Conservation (phyloP, 768 basidiomycete species). For the Sporobolomyces pararoseus region DNA sequence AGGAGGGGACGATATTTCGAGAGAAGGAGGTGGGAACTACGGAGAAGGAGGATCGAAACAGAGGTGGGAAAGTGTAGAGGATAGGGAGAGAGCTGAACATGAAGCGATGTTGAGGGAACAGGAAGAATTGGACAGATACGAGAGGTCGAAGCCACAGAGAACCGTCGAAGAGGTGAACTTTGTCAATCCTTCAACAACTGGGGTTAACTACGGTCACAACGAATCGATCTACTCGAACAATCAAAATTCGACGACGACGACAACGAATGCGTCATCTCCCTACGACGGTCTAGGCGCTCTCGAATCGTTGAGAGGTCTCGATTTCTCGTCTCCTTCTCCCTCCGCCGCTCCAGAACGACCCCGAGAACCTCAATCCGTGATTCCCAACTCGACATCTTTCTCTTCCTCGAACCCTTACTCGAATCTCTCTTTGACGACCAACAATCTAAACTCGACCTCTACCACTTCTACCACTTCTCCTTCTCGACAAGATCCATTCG, state of each 20-base stretch:
- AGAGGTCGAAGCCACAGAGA: not conserved
- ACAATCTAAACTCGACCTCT: too few species aligned
- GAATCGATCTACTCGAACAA: conserved; percentile 1
- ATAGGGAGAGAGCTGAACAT: not conserved
- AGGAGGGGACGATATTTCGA: not conserved
- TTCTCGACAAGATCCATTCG: not conserved
- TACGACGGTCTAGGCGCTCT: not conserved
- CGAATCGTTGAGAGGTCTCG: not conserved
- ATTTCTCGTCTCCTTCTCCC: not conserved
- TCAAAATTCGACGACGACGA: not conserved
- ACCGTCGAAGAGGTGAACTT: too few species aligned
- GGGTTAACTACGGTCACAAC: not conserved
- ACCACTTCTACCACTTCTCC: too few species aligned
- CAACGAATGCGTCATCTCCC: too few species aligned
- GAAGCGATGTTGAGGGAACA: conserved; percentile 21
- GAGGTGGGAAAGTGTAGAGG: conserved; percentile 7
- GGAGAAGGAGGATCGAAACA: conserved; percentile 26
- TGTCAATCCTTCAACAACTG: too few species aligned
- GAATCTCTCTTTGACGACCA: conserved; percentile 10
- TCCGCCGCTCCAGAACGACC: too few species aligned
- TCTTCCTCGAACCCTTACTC: conserved; percentile 33
- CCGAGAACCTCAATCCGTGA: not conserved
- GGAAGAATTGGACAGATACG: not conserved
- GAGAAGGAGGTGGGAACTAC: not conserved
- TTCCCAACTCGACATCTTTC: too few species aligned